Evolutionary conservation across 306 rosid genomes (phyloP), one percentile per base, ranked within the genome.

Genomic region (Pachyrhizus erosus): DNA sequence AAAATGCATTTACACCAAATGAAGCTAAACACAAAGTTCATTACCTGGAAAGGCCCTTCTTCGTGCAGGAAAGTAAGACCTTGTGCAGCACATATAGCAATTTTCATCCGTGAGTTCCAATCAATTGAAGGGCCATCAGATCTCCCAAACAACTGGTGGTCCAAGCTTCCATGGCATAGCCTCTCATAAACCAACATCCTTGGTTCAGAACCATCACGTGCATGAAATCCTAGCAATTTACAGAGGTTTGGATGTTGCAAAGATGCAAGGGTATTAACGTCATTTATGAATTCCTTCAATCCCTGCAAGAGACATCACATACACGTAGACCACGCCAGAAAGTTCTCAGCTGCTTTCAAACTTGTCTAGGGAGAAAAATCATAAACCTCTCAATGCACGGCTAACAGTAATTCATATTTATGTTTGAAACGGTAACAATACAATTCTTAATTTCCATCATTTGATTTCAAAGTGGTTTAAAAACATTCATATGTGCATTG

Each of bases 21-120:
- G n/a, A 70, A 48, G 55, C 55, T 52, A 58, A 23, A 73, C 45
- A 26, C 46, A 78, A 39, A 9, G 70, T 74, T 83, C 75, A 82
- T 85, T 78, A 94, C 98, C 98, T 91, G 92, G 80, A 90, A 91
- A 85, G 98, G 97, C 68, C 97, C 98, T 89, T 94, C 97, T 83
- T 93, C 98, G 55, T 94, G 97, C 90, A 94, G 86, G 93, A 90
- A 92, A 48, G 91, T 74, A 57, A 92, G 98, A 65, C 97, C 99
- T 77, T 91, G 92, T 31, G 99, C 98, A 79, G 97, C 97, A 72
- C 91, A 92, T 33, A 90, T 73, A 61, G 97, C 94, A 70, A 96
- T 90, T 89, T 91, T 93, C 87, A 91, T 86, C 87, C 99, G 88
- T 14, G 94, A 84, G 64, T 91, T 96, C 99, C 99, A 96, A 82